Base-by-base conservation (phyloP, 2,329 filamentous ascomycete genomes). In the Ceratocystis harringtonii region DNA sequence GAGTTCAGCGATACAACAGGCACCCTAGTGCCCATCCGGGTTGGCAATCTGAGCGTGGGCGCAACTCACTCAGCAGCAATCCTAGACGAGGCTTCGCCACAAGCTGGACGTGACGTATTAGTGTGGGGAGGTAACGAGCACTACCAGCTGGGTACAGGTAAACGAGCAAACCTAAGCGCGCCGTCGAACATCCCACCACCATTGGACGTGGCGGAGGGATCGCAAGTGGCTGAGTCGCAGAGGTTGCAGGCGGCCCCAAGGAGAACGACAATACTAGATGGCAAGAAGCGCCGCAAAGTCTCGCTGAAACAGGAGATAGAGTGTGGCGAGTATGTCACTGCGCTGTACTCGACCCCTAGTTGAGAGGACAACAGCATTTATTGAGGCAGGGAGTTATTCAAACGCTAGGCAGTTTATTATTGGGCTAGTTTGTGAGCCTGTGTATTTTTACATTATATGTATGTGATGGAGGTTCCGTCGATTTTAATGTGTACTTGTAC, bases 101-200 rank as follows among this genome's bases (percentile, higher is more conserved):
- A 57, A 17, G 48, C 85, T 64, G 94, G 94, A 61, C 85, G 88
- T 3, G 94, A 97, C 73, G 86, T 92, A 36, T 74, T 97, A 1
- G 95, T 90, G 79, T 99, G 92, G 90, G 94, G 94, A 68, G 90
- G 90, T 64, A 99, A 97, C 71, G 92, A 97, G 76, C 84, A 87
- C 73, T 96, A 88, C 74, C 94, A 99, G 76, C 82, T 99, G 30
- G 94, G 94, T 12, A 96, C 88, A 0, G 92, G 94, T 32, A 95
- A 88, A 78, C 79, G 92, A 68, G 94, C 84, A 71, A 97, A 97
- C 72, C 72, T 88, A 8, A 83, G 84, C 63, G 80, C 81, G 12
- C 94, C 94, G 1, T 80, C 81, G 1, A 92, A 96, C 72, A 90
- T 96, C 64, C 83, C 84, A 41, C 87, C 90, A 15, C 75, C 90